These are phyloP conservation scores for Leccinum aurantiacum DNA, from an alignment of 768 basidiomycete species.

Conservation along the genomic window DNA sequence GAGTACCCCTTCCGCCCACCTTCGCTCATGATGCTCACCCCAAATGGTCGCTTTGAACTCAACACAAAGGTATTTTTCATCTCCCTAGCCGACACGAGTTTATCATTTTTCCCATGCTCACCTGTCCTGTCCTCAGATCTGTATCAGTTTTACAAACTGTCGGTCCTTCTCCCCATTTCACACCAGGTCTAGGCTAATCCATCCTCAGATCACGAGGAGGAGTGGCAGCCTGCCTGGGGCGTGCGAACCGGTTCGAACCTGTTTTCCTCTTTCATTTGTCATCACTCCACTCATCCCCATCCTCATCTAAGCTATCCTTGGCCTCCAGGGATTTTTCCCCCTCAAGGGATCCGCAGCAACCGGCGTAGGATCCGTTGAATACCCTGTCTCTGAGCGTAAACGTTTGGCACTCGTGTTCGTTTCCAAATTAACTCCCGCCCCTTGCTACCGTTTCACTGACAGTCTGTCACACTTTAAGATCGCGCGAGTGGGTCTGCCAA, in stretches of 20 bases:
- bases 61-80: constrained; percentile 77
- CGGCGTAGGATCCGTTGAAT: constrained; percentile 86
- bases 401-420: constrained; percentile 75
- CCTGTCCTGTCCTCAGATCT: constrained; percentile 54
- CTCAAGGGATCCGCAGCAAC: constrained; percentile 84
- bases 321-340: constrained; percentile 87
- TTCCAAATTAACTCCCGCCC: constrained; percentile 13
- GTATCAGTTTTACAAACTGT: constrained; percentile 93
- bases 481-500: constrained; percentile 78
- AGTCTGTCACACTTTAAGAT: constrained; percentile 44
- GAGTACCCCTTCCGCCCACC: constrained; percentile 98
- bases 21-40: constrained; percentile 93
- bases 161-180: constrained; percentile 33
- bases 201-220: constrained; percentile 81
- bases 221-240: constrained; percentile 99
- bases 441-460: constrained; percentile 6
- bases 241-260: constrained; percentile 76
- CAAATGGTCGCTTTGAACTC: constrained; percentile 94
- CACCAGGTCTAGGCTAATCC: constrained; percentile 30
- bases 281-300: constrained; percentile 9
- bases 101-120: constrained; percentile 9
- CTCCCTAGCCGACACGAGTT: constrained; percentile 15
- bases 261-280: constrained; percentile 13
- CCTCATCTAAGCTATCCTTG: constrained; percentile 66
- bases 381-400: constrained; percentile 70